Evolutionary conservation across 306 rosid genomes (phyloP), one percentile per base, ranked within the genome.

Genomic region (Dicorynia guianensis): DNA sequence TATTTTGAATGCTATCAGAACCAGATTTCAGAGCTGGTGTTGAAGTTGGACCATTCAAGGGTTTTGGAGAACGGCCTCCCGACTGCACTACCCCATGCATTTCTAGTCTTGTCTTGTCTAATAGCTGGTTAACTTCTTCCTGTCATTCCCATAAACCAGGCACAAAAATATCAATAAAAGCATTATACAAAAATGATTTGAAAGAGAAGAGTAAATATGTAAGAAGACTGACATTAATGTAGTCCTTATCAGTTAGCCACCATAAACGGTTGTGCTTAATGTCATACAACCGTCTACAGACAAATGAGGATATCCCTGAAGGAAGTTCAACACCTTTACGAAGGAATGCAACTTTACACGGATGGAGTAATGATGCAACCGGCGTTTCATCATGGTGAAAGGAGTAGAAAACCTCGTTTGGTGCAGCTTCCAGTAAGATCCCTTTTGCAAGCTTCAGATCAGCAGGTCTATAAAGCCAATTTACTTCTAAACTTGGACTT

Each of bases 291-390:
- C 92, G 89, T 71, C 98, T 76, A 83, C 98, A 93, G 74, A 93
- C 97, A 91, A 93, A 93, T 75, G 98, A 88, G 58, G 96, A 91
- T 74, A 88, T 79, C 93, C 97, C 96, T 67, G 93, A 66, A 39
- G 93, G 97, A 85, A 93, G 97, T 78, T 93, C 93, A 85, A 84
- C 90, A 76, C 98, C 97, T 82, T 91, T 91, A 82, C 84, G 90
- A 78, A 93, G 98, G 87, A 93, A 93, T 50, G 97, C 86, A 36
- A 93, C 98, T 91, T 89, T 93, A 88, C 98, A 93, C 57, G 92
- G 97, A 91, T 93, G 98, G 79, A 93, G 92, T 87, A 93, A 65
- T 40, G 44, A 40, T 40, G 44, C 44, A 8, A 40, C 44, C 1
- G 44, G 44, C 8, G 44, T 40, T 40, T 40, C 44, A 40, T 40